Evolutionary conservation across 306 rosid species (phyloP).

Genomic region (Argentina anserina): DNA sequence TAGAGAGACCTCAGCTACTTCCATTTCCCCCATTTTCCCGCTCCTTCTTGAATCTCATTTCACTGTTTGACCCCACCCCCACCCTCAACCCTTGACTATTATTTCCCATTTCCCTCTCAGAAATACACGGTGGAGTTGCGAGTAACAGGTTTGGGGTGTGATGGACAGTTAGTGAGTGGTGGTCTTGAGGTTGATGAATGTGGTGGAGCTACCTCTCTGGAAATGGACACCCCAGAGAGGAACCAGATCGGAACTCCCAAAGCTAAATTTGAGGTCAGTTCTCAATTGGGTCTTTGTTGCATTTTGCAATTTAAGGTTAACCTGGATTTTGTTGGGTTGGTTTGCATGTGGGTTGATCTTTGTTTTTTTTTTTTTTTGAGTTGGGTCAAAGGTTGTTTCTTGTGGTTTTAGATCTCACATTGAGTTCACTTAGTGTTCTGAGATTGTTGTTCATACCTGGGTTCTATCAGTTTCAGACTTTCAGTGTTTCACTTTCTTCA

Average conservation of each 20-base stretch:
- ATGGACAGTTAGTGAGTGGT: slow-evolving; percentile 1
- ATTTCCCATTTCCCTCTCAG: slow-evolving; percentile 2
- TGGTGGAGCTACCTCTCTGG: slow-evolving; percentile 32
- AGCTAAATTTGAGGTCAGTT: slow-evolving; percentile 62
- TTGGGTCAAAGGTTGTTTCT: background rate
- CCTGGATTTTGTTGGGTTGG: background rate
- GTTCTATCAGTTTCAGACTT: background rate
- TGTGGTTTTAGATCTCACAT: slow-evolving; percentile 32
- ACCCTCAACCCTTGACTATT: background rate
- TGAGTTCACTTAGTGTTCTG: slow-evolving; percentile 21
- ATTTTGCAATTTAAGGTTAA: background rate
- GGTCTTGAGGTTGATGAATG: slow-evolving; percentile 11
- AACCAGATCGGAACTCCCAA: slow-evolving; percentile 60
- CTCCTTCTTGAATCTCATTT: slow-evolving; percentile 47
- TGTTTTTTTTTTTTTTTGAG: slow-evolving; percentile 16
- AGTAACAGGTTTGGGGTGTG: background rate
- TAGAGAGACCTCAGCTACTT: background rate
- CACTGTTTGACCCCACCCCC: slow-evolving; percentile 11
- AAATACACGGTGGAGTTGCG: no score
- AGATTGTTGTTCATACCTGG: background rate
- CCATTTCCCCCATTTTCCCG: slow-evolving; percentile 22
- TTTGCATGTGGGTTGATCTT: slow-evolving; percentile 16
- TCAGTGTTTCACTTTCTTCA: background rate
- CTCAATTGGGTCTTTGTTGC: slow-evolving; percentile 5
- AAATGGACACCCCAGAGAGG: slow-evolving; percentile 86